These are phyloP conservation scores for Aaosphaeria pasadenensis DNA, from an alignment of 2,329 filamentous ascomycete genomes.

Conservation along the genomic window DNA sequence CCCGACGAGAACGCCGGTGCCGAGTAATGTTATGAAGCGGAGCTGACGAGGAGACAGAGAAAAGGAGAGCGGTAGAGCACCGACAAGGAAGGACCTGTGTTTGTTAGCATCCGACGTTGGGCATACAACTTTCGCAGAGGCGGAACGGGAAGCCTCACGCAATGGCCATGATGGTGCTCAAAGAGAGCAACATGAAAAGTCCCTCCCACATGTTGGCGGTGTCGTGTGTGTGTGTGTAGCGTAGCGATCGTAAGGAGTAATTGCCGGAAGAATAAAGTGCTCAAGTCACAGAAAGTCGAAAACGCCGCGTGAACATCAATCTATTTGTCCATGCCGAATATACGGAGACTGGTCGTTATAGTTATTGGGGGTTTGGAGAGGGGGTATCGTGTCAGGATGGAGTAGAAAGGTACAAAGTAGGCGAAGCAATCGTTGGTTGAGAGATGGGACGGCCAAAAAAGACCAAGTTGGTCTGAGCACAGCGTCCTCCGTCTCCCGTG, in stretches of 20 bases:
- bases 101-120: not conserved
- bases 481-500: not conserved
- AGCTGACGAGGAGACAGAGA: slow-evolving; percentile 82
- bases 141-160: slow-evolving; percentile 48
- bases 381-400: not conserved
- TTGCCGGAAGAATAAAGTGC: slow-evolving; percentile 8
- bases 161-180: slow-evolving; percentile 64
- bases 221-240: slow-evolving; percentile 8
- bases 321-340: slow-evolving; percentile 3
- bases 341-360: not conserved
- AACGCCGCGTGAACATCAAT: slow-evolving; percentile 3
- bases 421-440: not conserved
- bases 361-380: not conserved
- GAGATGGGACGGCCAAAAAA: not conserved
- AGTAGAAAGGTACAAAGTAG: not conserved
- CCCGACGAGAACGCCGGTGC: slow-evolving; percentile 89
- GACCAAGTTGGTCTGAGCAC: not conserved
- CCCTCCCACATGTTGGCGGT: slow-evolving; percentile 55
- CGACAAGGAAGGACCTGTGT: slow-evolving; percentile 84
- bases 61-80: slow-evolving; percentile 86
- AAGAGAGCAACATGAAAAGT: slow-evolving; percentile 60
- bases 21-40: slow-evolving; percentile 84
- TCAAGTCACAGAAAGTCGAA: slow-evolving; percentile 8
- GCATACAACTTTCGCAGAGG: not conserved
- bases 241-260: slow-evolving; percentile 6